phyloP scores from a whole-genome alignment of 352 stramenopile genomes.

The Phytophthora tubulina region DNA sequence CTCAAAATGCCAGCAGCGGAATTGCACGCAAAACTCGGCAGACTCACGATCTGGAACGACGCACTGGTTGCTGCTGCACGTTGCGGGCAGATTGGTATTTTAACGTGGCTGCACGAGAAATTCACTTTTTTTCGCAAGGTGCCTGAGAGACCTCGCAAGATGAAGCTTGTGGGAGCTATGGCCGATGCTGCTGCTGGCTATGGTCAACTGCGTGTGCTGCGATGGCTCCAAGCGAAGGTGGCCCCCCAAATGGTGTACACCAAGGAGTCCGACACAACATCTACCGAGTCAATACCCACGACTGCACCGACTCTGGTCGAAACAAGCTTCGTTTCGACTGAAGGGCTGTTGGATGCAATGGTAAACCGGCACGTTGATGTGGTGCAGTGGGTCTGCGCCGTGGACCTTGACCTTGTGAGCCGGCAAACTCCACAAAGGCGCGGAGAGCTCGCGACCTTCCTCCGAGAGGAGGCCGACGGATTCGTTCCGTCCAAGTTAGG shows the following conservation, averaged over 20 bases:
- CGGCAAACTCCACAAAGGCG: slow-evolving; percentile 31
- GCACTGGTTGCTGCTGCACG: slow-evolving; percentile 37
- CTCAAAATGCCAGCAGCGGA: slow-evolving; percentile 36
- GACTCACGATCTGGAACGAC: slow-evolving; percentile 42
- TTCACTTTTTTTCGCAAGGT: slow-evolving; percentile 44
- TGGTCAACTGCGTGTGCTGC: slow-evolving; percentile 46
- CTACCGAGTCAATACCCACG: neutral
- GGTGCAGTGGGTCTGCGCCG: slow-evolving; percentile 43
- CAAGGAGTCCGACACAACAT: neutral
- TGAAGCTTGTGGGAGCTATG: slow-evolving; percentile 31
- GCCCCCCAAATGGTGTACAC: slow-evolving; percentile 23
- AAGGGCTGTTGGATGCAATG: slow-evolving; percentile 38
- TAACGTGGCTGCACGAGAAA: slow-evolving; percentile 40
- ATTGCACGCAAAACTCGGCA: slow-evolving; percentile 38
- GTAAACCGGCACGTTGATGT: slow-evolving; percentile 49
- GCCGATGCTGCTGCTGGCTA: slow-evolving; percentile 40
- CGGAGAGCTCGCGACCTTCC: slow-evolving; percentile 40
- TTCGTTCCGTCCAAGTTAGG: slow-evolving; percentile 39
- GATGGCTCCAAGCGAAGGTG: slow-evolving; percentile 39
- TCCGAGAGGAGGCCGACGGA: slow-evolving; percentile 40
- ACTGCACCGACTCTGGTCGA: slow-evolving; percentile 7
- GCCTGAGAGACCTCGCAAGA: slow-evolving; percentile 29
- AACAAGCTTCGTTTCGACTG: slow-evolving; percentile 45
- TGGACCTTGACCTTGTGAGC: slow-evolving; percentile 36
- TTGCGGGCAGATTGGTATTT: slow-evolving; percentile 33